Conservation (phyloP, 352 stramenopile genomes). For the Phytopythium vexans region DNA sequence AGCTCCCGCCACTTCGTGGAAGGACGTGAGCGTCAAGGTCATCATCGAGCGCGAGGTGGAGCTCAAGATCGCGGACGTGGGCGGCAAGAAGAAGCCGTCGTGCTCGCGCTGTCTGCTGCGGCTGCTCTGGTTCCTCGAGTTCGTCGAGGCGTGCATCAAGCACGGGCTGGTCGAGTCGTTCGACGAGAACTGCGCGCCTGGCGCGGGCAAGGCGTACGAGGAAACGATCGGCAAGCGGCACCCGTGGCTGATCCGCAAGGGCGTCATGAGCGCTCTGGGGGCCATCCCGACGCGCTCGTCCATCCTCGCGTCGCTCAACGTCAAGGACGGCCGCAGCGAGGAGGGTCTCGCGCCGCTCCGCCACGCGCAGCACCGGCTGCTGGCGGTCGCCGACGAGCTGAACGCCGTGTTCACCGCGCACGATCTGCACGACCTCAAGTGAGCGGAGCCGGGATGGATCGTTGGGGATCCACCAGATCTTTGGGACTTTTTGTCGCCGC, state of each 20-base stretch:
- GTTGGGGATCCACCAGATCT: too few species aligned
- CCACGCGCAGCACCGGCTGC: constrained; percentile 43
- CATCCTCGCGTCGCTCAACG: constrained; percentile 50
- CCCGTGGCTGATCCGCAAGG: constrained; percentile 83
- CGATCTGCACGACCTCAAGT: constrained; percentile 75
- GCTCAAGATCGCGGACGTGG: constrained; percentile 47
- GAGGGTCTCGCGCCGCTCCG: constrained; percentile 33
- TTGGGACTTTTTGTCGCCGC: too few species aligned
- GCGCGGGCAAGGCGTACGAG: constrained; percentile 77
- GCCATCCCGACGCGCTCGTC: constrained; percentile 56
- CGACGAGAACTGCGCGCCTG: constrained; percentile 61
- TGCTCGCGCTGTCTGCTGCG: constrained; percentile 69
- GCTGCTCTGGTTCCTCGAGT: constrained; percentile 82
- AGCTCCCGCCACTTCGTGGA: constrained; percentile 31
- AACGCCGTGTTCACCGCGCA: constrained; percentile 56
- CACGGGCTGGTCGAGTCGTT: constrained; percentile 64
- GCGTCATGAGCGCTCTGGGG: constrained; percentile 67
- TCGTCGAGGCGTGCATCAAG: constrained; percentile 70
- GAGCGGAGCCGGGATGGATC: constrained; percentile 4
- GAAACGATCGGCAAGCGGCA: constrained; percentile 79
- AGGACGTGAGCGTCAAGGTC: constrained; percentile 45
- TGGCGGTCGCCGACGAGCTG: constrained; percentile 48
- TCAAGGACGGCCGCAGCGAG: constrained; percentile 24
- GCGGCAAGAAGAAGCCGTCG: constrained; percentile 84
- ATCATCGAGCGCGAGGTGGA: constrained; percentile 68